These are phyloP conservation scores for Sambucus nigra DNA, from an alignment of 129 eudicot genomes.

Conservation along the genomic window DNA sequence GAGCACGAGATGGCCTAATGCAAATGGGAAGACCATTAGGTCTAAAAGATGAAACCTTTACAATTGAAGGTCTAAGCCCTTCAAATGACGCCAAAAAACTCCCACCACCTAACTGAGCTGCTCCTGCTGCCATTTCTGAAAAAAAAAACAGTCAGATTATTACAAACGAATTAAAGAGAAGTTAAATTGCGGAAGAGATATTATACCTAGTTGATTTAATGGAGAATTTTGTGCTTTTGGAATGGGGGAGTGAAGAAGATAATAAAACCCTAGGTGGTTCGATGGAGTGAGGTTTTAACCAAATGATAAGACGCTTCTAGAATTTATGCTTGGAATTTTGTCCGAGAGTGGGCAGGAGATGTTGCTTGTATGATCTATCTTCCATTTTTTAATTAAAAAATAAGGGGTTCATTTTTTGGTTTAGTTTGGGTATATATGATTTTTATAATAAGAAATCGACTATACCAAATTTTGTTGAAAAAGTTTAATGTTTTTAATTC, in stretches of 20 bases:
- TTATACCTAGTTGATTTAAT: no score
- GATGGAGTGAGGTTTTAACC: constrained; percentile 13
- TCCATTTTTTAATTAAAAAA: no score
- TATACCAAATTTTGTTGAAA: no score
- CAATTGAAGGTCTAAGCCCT: neutral
- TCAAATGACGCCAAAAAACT: neutral
- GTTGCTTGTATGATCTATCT: no score
- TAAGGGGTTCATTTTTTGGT: no score
- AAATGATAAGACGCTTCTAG: constrained; percentile 42
- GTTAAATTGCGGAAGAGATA: neutral
- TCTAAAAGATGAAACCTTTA: neutral
- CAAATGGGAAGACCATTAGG: neutral
- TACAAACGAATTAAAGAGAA: no score
- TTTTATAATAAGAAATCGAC: no score
- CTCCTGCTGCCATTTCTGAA: constrained; percentile 1
- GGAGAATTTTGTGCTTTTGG: neutral
- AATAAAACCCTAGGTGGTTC: constrained; percentile 55
- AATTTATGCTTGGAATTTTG: no score
- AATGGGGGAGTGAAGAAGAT: constrained; percentile 13
- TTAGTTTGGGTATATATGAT: no score
- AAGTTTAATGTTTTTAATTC: no score
- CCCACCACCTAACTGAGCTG: neutral
- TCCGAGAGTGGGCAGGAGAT: no score
- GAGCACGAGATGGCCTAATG: neutral
- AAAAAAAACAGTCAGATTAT: neutral